A percentile compares a stretch with the other conserved stretches of the same genome.
Conservation (phyloP, 768 basidiomycete genomes). For the Lactifluus volemus region DNA sequence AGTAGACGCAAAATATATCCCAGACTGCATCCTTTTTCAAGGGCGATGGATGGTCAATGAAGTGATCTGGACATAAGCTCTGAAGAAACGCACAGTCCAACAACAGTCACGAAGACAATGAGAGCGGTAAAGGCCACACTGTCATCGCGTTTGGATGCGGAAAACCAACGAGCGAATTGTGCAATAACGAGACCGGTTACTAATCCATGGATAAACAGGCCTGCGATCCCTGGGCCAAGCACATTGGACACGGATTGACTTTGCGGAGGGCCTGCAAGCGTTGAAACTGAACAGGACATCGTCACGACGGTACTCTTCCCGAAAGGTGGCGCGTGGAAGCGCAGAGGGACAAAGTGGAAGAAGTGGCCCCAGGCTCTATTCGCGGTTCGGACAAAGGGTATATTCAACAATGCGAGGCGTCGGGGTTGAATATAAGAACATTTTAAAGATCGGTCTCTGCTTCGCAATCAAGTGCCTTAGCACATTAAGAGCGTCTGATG, state of each 20-base stretch:
- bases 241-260: background rate
- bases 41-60: background rate
- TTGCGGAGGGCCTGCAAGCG: background rate
- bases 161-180: slow-evolving; percentile 7
- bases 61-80: too few relatives aligned
- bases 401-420: background rate
- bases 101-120: background rate
- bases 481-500: background rate
- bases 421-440: background rate
- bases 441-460: background rate
- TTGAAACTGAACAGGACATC: background rate
- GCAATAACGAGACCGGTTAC: slow-evolving; percentile 1
- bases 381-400: background rate
- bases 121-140: background rate
- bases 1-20: background rate
- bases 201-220: slow-evolving; percentile 1
- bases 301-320: background rate
- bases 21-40: background rate
- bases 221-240: background rate
- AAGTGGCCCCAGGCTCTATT: background rate
- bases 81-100: slow-evolving; percentile 2
- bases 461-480: background rate
- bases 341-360: background rate
- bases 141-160: background rate
- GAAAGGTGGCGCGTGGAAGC: background rate